Base-by-base conservation (phyloP, 1,139 yeast species). In the Scheffersomyces titani region DNA sequence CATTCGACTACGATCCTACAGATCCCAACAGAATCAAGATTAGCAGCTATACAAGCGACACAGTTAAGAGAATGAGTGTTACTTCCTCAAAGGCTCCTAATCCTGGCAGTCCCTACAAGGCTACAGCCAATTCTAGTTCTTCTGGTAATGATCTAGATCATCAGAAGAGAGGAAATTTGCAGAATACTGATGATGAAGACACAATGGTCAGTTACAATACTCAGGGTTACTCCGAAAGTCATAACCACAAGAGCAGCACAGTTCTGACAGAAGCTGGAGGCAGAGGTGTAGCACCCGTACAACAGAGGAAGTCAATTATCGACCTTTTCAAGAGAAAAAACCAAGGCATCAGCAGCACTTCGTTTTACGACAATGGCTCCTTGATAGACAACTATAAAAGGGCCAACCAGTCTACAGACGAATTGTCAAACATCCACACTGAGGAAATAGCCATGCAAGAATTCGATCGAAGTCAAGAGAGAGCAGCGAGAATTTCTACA, bases 1-100 rank as follows among this genome's bases (percentile, higher is more conserved):
- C 90, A 6, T 74, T 73, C 20, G 80, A 79, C 56, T 83, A 87
- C 67, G 90, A 87, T 63, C 92, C 92, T 51, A 84, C 90, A 1
- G 91, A 87, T 66, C 83, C 81, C 6, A 70, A 70, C 61, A 74
- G 76, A 61, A 75, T 67, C 60, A 81, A 72, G 64, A 71, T 73
- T 63, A 78, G 75, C 58, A 63, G 68, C 16, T 76, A 76, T 61
- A 59, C 69, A 21, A 62, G 61, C 46, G 67, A 65, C 20, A 58
- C 60, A 13, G 62, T 72, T 6, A 65, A 62, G 53, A 60, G 70
- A 50, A 63, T 71, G 57, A 68, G 70, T 52, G 60, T 59, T 59
- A 52, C 54, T 45, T 19, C 53, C 9, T 30, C 50, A 53, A 45
- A 58, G 46, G 46, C 44, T 24, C 51, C 22, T 45, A 53, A 20